These are phyloP conservation scores for Allantophomopsis cytisporea DNA, from an alignment of 2,329 filamentous ascomycete genomes.

Conservation along the genomic window DNA sequence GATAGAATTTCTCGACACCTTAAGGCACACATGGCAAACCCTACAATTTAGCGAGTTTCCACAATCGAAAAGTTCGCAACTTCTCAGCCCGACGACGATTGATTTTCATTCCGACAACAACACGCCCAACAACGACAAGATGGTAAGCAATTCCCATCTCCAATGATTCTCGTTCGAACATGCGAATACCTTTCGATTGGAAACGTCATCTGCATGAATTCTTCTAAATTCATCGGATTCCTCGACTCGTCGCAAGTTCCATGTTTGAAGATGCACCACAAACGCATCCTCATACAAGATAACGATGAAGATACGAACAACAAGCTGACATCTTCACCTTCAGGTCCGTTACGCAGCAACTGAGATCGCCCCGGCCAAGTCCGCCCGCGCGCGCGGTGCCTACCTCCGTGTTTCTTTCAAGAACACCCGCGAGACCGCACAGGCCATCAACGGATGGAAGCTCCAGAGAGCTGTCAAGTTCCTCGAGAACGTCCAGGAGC, in stretches of 20 bases:
- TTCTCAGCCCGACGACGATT: too few species aligned
- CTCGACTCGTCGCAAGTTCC: too few species aligned
- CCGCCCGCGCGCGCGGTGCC: slow-evolving; percentile 93
- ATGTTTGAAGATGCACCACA: too few species aligned
- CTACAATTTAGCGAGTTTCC: too few species aligned
- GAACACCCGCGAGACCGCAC: slow-evolving; percentile 99
- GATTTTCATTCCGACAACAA: not conserved
- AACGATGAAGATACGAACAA: not conserved
- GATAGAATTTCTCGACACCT: too few species aligned
- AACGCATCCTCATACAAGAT: too few species aligned
- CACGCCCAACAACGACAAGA: slow-evolving; percentile 6
- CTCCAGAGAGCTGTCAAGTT: slow-evolving; percentile 86
- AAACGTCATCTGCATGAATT: too few species aligned
- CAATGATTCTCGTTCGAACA: too few species aligned
- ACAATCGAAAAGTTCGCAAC: too few species aligned
- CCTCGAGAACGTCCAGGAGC: slow-evolving; percentile 95
- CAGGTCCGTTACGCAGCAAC: slow-evolving; percentile 94
- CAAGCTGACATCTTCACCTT: not conserved
- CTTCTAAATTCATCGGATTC: too few species aligned
- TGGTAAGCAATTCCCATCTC: slow-evolving; percentile 3
- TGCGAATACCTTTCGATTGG: too few species aligned
- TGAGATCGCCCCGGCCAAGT: slow-evolving; percentile 79
- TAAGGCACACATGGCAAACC: too few species aligned
- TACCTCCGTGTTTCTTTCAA: slow-evolving; percentile 99
- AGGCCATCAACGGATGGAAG: slow-evolving; percentile 99